Evolutionary conservation across 2,329 filamentous ascomycete genomes (phyloP), one percentile per base, ranked within the genome.

Genomic region (Penicillium freii): DNA sequence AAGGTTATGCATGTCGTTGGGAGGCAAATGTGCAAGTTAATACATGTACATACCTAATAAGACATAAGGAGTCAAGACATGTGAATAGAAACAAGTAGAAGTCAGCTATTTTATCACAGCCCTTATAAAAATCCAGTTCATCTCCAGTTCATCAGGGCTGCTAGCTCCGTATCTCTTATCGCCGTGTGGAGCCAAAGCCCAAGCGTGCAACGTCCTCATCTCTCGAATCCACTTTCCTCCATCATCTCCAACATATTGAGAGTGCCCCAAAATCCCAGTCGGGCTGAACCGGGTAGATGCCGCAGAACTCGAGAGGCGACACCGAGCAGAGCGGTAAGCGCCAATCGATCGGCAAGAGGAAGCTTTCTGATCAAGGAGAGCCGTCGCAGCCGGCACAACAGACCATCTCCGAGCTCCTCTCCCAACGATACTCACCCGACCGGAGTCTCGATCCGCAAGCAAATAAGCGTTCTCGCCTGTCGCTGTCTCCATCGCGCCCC

Each of bases 381-480:
- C 56, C 64, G 55, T 66, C 68, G 46, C 69, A 71, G 52, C 66
- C 66, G 31, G 69, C 73, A 46, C 77, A 79, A 64, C 70, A 73
- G 58, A 78, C 75, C 43, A 77, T 80, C 57, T 76, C 77, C 36
- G 74, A 79, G 53, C 70, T 80, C 50, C 75, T 81, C 62, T 73
- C 77, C 29, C 65, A 66, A 59, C 69, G 65, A 55, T 58, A 69
- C 58, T 59, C 56, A 38, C 60, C 63, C 38, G 63, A 66, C 38
- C 59, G 64, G 11, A 56, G 59, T 21, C 56, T 47, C n/a, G 31
- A 65, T 13, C 73, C 73, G 23, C 73, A 75, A 17, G 66, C 64
- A 42, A 73, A 64, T 62, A 82, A 82, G 63, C 77, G 78, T 46
- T 66, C 68, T 43, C 74, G 72, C 58, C 58, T 70, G 47, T 73